A percentile compares a stretch with the other conserved stretches of the same genome.
Evolutionary conservation across 805 yeast species (phyloP).

Genomic region (Candida vartiovaarae): DNA sequence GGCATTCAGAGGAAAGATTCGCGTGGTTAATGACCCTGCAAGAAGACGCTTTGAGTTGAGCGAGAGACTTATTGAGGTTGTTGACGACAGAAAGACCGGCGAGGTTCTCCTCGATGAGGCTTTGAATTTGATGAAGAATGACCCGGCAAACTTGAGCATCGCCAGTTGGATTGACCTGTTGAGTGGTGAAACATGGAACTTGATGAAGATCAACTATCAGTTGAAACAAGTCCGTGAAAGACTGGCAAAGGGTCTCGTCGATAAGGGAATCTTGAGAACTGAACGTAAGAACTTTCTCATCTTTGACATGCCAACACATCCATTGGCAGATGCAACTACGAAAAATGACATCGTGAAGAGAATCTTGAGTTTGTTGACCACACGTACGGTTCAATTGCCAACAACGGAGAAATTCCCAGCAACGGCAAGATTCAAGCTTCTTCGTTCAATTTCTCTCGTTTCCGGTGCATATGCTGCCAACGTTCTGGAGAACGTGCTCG

Average conservation of each 20-base stretch:
- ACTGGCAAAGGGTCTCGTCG: conserved; percentile 92
- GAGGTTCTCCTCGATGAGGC: conserved; percentile 95
- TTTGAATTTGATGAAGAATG: conserved; percentile 78
- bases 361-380: conserved; percentile 59
- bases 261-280: conserved; percentile 92
- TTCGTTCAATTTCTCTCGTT: conserved; percentile 76
- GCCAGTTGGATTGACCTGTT: conserved; percentile 90
- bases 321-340: conserved; percentile 78
- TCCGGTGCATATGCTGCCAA: conserved; percentile 94
- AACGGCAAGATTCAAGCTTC: conserved; percentile 55
- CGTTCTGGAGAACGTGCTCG: conserved; percentile 84
- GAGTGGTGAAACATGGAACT: conserved; percentile 96
- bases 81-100: conserved; percentile 84
- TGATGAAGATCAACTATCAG: conserved; percentile 90
- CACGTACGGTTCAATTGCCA: conserved; percentile 57
- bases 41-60: conserved; percentile 82
- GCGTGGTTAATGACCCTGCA: conserved; percentile 87
- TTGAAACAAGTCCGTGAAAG: conserved; percentile 96
- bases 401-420: conserved; percentile 63
- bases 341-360: conserved; percentile 77
- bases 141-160: conserved; percentile 71
- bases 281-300: conserved; percentile 90
- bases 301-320: conserved; percentile 99
- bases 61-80: conserved; percentile 82
- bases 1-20: conserved; percentile 84